Evolutionary conservation across 139 green algal species (phyloP), one percentile per base, ranked within the genome.

Genomic region (Zygnema cylindricum): DNA sequence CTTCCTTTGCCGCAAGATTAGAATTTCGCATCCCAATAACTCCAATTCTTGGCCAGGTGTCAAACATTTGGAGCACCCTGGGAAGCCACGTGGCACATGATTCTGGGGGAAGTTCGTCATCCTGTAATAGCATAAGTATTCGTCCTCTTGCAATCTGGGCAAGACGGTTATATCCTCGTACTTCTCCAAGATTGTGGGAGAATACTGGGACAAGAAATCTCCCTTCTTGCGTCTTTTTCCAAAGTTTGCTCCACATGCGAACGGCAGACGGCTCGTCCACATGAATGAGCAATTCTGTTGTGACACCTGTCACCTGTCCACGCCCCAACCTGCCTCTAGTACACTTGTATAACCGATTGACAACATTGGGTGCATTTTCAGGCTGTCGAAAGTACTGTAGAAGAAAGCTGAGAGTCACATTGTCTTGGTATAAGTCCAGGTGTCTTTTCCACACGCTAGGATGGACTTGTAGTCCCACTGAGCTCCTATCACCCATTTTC

Each of bases 121-220:
- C 86, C 43, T 91, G 86, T 43, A 91, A 33, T 23, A 91, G 39
- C 41, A 91, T 69, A 16, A 91, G 1, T 42, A 91, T 77, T 49
- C 30, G 25, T 49, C 77, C 77, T 41, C 71, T 79, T 16, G 71
- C 71, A 41, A 91, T 78, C 30, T 75, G 54, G 40, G 77, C 86
- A 1, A 86, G 76, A 3, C 86, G 43, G 73, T 91, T 91, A 81
- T 86, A 86, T 41, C 86, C 77, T 1, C 86, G 42, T 2, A 81
- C 81, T 55, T 91, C 86, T 69, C 86, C 77, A 71, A 91, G 69
- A 81, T 91, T 91, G 36, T 35, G 33, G 25, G 69, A 85, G 77
- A 84, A 84, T 3, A 84, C 77, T 25, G 30, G 77, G 25, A 7
- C 11, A 35, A 84, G 35, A 54, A 84, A 84, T 2, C 2, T 54